phyloP scores from a whole-genome alignment of 208 protist species.

The Giardia duodenalis region DNA sequence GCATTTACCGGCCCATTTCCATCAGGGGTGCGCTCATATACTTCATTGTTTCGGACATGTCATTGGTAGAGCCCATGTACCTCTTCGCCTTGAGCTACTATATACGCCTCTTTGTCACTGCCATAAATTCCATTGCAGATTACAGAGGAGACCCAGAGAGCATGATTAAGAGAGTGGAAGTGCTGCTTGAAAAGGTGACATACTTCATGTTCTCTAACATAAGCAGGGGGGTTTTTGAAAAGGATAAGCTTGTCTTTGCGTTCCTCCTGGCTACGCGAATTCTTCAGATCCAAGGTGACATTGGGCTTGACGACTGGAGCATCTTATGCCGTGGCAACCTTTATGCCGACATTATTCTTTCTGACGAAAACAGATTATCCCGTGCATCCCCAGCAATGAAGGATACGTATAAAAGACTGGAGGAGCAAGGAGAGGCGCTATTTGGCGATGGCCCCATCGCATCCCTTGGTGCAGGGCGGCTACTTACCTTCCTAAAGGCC shows the following conservation, averaged over 20 bases:
- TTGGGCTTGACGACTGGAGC: constrained; percentile 28
- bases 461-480: too few relatives aligned
- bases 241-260: constrained; percentile 80
- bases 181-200: constrained; percentile 64
- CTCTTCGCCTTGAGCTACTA: constrained; percentile 92
- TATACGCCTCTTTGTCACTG: constrained; percentile 58
- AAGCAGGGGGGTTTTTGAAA: constrained; percentile 85
- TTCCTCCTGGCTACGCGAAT: constrained; percentile 52
- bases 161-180: constrained; percentile 59
- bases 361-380: background rate
- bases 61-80: constrained; percentile 79
- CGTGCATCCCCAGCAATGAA: background rate
- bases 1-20: constrained; percentile 18
- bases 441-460: background rate
- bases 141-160: constrained; percentile 34
- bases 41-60: constrained; percentile 56
- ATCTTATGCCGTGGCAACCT: constrained; percentile 24
- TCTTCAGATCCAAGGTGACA: constrained; percentile 38
- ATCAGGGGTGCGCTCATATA: constrained; percentile 42
- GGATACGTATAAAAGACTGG: background rate
- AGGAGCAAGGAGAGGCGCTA: background rate
- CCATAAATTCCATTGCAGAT: constrained; percentile 52
- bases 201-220: constrained; percentile 74
- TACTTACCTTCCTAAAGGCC: background rate
- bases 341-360: background rate